Base-by-base conservation (phyloP, 129 eudicot genomes). In the Scalesia atractyloides region DNA sequence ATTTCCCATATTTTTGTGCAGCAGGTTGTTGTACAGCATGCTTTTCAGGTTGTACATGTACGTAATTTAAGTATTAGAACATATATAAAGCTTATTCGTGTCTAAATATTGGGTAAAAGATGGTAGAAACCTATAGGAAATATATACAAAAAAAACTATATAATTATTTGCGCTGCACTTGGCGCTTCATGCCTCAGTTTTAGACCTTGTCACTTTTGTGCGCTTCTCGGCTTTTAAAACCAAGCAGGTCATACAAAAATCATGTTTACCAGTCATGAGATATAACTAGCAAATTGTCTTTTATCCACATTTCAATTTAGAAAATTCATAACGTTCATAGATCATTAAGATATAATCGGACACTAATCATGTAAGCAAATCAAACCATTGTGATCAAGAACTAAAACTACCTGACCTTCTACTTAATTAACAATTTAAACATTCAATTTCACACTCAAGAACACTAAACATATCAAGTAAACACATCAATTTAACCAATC, bases 401-500 rank as follows among this genome's bases (percentile, higher is more conserved):
- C 1, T 9, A 33, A 30, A 69, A 50, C 62, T 49, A 3, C 62
- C 51, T 50, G 26, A n/a, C 14, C 30, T 16, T 69, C 47, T 20
- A 67, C 11, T 20, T 11, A 66, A 18, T 13, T 50, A 6, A 12
- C 44, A 30, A 14, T 24, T 68, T 49, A 68, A 68, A n/a, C 60
- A 49, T 68, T 20, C 2, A 24, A 26, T 7, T 68, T 12, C 51
- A 53, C 17, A 12, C 39, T 70, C 52, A 53, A 11, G 37, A 53
- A 36, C 74, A 53, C 64, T 53, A 53, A 69, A 36, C 0, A 0
- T 12, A 59, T 74, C 24, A 72, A 39, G 57, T 3, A 26, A 66
- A 7, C 30, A 60, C 15, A 66, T 75, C 44, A 44, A 39, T 9
- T 37, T 53, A 64, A 39, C 47, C 46, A 74, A 61, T 24, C 53